Evolutionary conservation across 441 rosid species (phyloP).

Genomic region (Adansonia rubrostipa): DNA sequence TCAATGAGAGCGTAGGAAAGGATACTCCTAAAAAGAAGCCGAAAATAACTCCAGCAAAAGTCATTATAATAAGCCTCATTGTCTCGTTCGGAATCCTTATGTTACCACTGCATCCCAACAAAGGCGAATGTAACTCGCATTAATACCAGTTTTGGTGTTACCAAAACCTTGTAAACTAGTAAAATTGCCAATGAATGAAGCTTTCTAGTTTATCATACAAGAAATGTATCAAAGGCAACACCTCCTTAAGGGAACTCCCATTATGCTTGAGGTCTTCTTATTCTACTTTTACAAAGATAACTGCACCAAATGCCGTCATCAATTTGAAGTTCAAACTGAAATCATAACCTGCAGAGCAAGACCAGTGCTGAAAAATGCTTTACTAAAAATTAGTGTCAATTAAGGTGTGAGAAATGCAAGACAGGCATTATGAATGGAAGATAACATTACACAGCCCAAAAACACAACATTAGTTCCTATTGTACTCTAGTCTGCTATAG

Average conservation of each 20-base stretch:
- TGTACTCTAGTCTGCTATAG: background rate
- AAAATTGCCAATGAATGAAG: background rate
- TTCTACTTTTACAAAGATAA: conserved; percentile 23
- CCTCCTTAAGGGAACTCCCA: conserved; percentile 48
- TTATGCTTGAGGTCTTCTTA: conserved; percentile 34
- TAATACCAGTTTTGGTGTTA: conserved; percentile 13
- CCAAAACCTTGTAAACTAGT: background rate
- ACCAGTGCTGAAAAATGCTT: conserved; percentile 13
- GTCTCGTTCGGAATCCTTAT: conserved; percentile 70
- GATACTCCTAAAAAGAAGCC: conserved; percentile 90
- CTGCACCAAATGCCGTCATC: conserved; percentile 33
- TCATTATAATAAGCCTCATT: conserved; percentile 76
- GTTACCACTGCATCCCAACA: conserved; percentile 45
- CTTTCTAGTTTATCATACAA: background rate
- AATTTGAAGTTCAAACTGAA: conserved; percentile 31
- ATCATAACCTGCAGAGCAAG: conserved; percentile 20
- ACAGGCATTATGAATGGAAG: background rate
- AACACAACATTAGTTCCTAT: background rate
- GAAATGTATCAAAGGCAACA: conserved; percentile 26
- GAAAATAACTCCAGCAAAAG: conserved; percentile 67
- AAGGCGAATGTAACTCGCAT: conserved; percentile 24
- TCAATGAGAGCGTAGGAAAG: conserved; percentile 74
- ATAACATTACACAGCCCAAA: background rate
- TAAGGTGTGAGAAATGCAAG: conserved; percentile 8
- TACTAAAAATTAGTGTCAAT: background rate